Conservation (phyloP, 345 rosid genomes). For the Mangifera indica region DNA sequence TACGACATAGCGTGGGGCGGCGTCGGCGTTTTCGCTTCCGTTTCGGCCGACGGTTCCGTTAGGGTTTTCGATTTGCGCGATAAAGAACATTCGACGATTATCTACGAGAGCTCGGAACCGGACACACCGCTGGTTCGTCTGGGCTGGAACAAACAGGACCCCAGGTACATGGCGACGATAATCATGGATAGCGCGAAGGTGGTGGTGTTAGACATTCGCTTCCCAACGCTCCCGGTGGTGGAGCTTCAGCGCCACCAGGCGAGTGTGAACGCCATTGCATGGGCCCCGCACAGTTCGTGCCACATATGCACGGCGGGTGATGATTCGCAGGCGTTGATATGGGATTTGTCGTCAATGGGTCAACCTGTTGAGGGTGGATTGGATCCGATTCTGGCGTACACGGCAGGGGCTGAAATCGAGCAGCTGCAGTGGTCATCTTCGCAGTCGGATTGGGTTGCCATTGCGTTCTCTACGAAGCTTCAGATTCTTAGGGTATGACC, state of each 20-base stretch:
- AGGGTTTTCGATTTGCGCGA: slow-evolving; percentile 86
- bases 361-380: slow-evolving; percentile 95
- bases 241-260: slow-evolving; percentile 93
- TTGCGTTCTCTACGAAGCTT: slow-evolving; percentile 88
- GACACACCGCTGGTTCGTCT: slow-evolving; percentile 85
- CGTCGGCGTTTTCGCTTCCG: slow-evolving; percentile 88
- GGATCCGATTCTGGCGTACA: slow-evolving; percentile 92
- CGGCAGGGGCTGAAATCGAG: slow-evolving; percentile 95
- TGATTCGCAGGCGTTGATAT: slow-evolving; percentile 91
- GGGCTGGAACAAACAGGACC: slow-evolving; percentile 99
- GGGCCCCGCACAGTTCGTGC: slow-evolving; percentile 99
- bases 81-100: slow-evolving; percentile 89
- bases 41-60: slow-evolving; percentile 90
- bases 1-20: slow-evolving; percentile 99
- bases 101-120: slow-evolving; percentile 91
- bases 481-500: slow-evolving; percentile 93
- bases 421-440: slow-evolving; percentile 97
- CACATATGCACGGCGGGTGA: slow-evolving; percentile 98
- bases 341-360: slow-evolving; percentile 95
- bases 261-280: slow-evolving; percentile 86
- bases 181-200: slow-evolving; percentile 95
- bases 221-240: slow-evolving; percentile 85
- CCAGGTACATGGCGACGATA: slow-evolving; percentile 93
- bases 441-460: slow-evolving; percentile 99
- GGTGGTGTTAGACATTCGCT: slow-evolving; percentile 89